phyloP scores from a whole-genome alignment of 192 early-diverging fungal species.

The Backusella parvicylindrica region DNA sequence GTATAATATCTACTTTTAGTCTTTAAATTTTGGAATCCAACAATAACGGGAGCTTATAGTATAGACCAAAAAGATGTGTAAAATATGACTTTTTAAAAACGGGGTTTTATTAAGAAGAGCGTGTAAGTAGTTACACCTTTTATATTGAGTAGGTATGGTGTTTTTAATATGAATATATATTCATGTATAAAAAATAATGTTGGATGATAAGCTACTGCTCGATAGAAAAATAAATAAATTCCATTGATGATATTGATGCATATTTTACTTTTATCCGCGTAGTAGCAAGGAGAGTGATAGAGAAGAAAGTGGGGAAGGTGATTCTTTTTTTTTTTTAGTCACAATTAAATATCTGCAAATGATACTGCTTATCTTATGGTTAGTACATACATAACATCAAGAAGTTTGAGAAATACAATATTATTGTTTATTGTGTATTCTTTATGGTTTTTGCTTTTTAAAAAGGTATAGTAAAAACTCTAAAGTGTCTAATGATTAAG shows the following conservation, averaged over 20 bases:
- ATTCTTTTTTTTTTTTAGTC: background rate
- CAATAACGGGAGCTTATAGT: background rate
- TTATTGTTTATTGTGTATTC: too few species aligned
- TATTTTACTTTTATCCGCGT: background rate
- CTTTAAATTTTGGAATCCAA: background rate
- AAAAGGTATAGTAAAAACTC: too few species aligned
- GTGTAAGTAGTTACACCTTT: background rate
- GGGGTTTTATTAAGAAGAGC: background rate
- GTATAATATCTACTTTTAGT: background rate
- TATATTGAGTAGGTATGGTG: background rate
- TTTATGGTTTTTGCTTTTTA: background rate
- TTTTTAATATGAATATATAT: background rate
- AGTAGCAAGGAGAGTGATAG: background rate
- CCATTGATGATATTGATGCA: background rate
- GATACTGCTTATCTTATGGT: background rate
- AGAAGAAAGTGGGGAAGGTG: background rate
- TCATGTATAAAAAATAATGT: background rate
- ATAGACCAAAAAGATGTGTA: background rate
- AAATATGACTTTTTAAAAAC: background rate
- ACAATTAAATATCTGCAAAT: background rate
- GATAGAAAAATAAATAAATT: background rate
- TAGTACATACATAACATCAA: background rate
- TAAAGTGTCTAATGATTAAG: too few species aligned
- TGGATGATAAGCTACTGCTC: background rate
- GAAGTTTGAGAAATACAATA: background rate